Evolutionary conservation across 2,329 filamentous ascomycete species (phyloP), one percentile per base, ranked within the genome.

Genomic region (Aspergillus eucalypticola): DNA sequence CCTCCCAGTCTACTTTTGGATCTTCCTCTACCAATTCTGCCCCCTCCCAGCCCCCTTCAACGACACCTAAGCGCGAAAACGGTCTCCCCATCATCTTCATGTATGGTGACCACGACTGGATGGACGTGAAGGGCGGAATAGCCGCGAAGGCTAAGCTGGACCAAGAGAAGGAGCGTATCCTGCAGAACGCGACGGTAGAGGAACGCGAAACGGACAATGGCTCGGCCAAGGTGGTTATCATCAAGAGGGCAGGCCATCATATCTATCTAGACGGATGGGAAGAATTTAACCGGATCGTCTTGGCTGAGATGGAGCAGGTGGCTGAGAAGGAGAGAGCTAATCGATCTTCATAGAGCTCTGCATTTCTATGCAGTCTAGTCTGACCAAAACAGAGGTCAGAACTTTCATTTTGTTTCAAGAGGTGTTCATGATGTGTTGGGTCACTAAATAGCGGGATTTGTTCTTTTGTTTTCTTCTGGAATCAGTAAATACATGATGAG

Each of bases 71-170:
- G 21, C 75, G 80, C 8, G 86, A 87, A 67, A 90, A 84, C 0
- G 92, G 93, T 1, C 82, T 92, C 53, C 94, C 95, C 0, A 82
- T 98, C 32, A 85, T 98, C 8, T 86, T 99, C 73, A 93, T 98
- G 90, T 99, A 99, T 73, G 95, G 95, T 64, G 93, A 98, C 69
- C 88, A 95, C 71, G 95, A 99, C 80, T 99, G 95, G 95, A 99
- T 99, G 95, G 95, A 99, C 67, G 88, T 95, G 8, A 87, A 87
- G 0, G 95, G 93, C 27, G 95, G 95, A 0, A 86, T 88, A 50
- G 92, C 90, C 0, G 88, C 93, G 0, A 86, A 90, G 71, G 86
- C 93, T 76, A 92, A 90, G 74, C 84, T 98, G 11, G 88, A 91
- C 61, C 82, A 88, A 60, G 87, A 89, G 64, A 85, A 84, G 64